Evolutionary conservation across 768 basidiomycete species (phyloP).

Genomic region (Boletus patriciae): DNA sequence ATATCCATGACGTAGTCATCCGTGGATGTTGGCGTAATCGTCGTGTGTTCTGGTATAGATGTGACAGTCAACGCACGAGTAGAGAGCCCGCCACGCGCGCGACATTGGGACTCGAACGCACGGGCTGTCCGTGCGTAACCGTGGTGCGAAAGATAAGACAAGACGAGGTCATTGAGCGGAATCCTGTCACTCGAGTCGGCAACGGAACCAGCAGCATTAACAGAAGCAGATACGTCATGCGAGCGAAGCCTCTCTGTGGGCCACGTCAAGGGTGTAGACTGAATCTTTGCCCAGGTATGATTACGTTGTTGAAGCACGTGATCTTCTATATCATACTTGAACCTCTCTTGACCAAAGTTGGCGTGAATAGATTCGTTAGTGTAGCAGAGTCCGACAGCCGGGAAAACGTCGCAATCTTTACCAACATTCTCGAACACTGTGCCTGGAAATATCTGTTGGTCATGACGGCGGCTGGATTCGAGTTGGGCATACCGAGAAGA

Average conservation of each 20-base stretch:
- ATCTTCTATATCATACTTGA: slow-evolving; percentile 88
- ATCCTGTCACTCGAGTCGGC: slow-evolving; percentile 54
- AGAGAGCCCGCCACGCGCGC: slow-evolving; percentile 26
- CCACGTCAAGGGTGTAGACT: slow-evolving; percentile 55
- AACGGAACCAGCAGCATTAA: slow-evolving; percentile 1
- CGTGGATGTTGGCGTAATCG: slow-evolving; percentile 11
- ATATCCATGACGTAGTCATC: slow-evolving; percentile 51
- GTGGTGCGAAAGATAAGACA: slow-evolving; percentile 81
- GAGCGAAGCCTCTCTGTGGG: slow-evolving; percentile 22
- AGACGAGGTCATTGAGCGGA: slow-evolving; percentile 69
- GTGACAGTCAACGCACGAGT: neutral
- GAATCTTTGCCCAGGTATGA: slow-evolving; percentile 64
- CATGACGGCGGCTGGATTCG: slow-evolving; percentile 3
- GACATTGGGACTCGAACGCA: slow-evolving; percentile 59
- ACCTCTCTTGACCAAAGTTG: slow-evolving; percentile 87
- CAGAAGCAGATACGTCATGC: slow-evolving; percentile 6
- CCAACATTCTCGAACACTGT: slow-evolving; percentile 72
- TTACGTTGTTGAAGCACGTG: slow-evolving; percentile 74
- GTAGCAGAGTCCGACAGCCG: slow-evolving; percentile 87
- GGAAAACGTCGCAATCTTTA: slow-evolving; percentile 67
- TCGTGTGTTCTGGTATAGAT: slow-evolving; percentile 1
- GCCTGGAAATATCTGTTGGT: slow-evolving; percentile 40
- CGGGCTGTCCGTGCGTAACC: slow-evolving; percentile 75
- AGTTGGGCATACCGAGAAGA: slow-evolving; percentile 51
- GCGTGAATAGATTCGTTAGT: slow-evolving; percentile 72